Evolutionary conservation across 768 basidiomycete species (phyloP).

Genomic region (Crucibulum laeve): DNA sequence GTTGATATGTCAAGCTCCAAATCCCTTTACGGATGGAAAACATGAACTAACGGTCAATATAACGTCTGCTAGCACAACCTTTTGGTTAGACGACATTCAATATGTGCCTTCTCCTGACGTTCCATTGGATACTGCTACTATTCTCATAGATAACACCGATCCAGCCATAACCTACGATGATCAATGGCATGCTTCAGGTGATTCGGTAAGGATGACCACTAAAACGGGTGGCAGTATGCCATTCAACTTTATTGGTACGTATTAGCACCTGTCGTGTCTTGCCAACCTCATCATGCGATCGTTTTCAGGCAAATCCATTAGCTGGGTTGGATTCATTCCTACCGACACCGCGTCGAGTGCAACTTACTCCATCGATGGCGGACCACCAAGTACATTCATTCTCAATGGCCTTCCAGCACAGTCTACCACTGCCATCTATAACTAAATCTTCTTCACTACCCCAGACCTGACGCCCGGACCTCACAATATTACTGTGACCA

Average conservation of each 20-base stretch:
- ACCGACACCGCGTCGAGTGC: constrained; percentile 2
- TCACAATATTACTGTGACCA: constrained; percentile 17
- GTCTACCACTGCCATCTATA: constrained; percentile 10
- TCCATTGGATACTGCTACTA: constrained; percentile 10
- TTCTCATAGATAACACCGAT: constrained; percentile 15
- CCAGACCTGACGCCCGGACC: constrained; percentile 10
- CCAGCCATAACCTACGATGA: constrained; percentile 14
- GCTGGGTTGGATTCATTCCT: constrained; percentile 10
- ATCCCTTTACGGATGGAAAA: constrained; percentile 14
- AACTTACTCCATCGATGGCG: constrained; percentile 16
- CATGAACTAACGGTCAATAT: constrained; percentile 21
- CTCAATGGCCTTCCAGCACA: constrained; percentile 12
- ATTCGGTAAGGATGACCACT: constrained; percentile 13
- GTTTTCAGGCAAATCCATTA: constrained; percentile 9
- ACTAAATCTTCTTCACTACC: constrained; percentile 22
- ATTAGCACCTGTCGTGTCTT: neutral
- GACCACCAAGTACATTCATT: constrained; percentile 10
- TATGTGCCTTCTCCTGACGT: constrained; percentile 19
- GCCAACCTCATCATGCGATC: neutral
- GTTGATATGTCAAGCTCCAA: constrained; percentile 14
- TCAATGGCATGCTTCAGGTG: constrained; percentile 16
- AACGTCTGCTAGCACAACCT: constrained; percentile 9
- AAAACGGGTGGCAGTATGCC: constrained; percentile 9
- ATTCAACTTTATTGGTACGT: constrained; percentile 20
- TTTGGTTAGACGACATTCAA: constrained; percentile 22